Evolutionary conservation across 192 early-diverging fungal genomes (phyloP), one percentile per base, ranked within the genome.

Genomic region (Linnemannia schmuckeri): DNA sequence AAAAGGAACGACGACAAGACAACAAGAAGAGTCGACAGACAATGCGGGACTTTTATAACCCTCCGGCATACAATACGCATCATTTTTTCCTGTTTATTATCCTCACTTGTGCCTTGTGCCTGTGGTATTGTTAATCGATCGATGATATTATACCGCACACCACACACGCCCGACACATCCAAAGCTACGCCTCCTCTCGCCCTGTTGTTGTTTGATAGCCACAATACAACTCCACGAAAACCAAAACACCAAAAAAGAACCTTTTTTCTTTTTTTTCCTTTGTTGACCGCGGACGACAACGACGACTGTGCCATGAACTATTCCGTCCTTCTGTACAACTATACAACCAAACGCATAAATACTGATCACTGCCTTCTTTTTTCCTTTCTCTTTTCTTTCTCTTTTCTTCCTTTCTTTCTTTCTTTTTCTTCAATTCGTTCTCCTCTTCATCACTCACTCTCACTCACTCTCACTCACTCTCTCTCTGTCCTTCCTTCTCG

Each of bases 191-290:
- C 61, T 66, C 61, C 30, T 33, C 55, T 27, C n/a, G 24, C 24
- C 24, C 24, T 52, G 49, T 18, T 20, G 1, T 17, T 52, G 17
- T 18, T 6, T 4, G 17, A 18, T 18, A 20, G 49, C 49, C 15
- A 15, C 30, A 27, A 6, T 0, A 33, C 30, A 33, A 66, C 61
- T 30, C 30, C 61, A 66, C 27, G 61, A 66, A 66, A 66, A 66
- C 61, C 61, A 66, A 66, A 66, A 66, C 61, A 66, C 61, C 61
- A 66, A 66, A 66, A 61, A 27, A 33, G 61, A 66, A 35, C 2
- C 20, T 4, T 17, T 52, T 52, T 52, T 49, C 1, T 9, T 44
- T 22, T 52, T 52, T 18, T 52, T 22, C 9, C 42, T 52, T 17
- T 52, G 18, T 52, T 22, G 47, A 3, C 18, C 0, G 20, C 49